Base-by-base conservation (phyloP, 768 basidiomycete genomes). In the Ephemerocybe angulata region DNA sequence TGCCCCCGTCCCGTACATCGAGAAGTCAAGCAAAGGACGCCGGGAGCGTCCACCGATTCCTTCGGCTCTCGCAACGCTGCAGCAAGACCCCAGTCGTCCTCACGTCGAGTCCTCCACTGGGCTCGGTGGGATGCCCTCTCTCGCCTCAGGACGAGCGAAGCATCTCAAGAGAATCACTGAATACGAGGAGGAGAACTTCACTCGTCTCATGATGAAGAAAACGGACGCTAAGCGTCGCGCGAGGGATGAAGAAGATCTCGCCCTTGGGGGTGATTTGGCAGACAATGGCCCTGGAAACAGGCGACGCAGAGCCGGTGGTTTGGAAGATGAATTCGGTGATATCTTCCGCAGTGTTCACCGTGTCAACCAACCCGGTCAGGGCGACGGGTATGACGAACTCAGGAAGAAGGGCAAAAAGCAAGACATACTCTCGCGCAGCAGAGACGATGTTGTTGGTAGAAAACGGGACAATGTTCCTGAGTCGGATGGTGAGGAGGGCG, bases 141-240 rank as follows among this genome's bases (percentile, higher is more conserved):
- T 85, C 12, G 67, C 74, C 10, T 84, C 85, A 21, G 79, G 79
- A 24, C 87, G 93, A 21, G 90, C 90, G 10, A 81, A 84, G 17
- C 88, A 94, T 63, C 78, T 98, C 52, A 81, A 84, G 60, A 81
- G 84, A 5, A 82, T 97, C 70, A 84, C 82, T 49, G 86, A 92
- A 58, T 98, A 91, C 68, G 96, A 98, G 72, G 93, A 96, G 67
- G 92, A 92, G 43, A 94, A 96, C 69, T 92, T 98, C 72, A 90
- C 89, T 33, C 86, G 96, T 42, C 63, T 98, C 51, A 78, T 95
- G 56, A 87, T 94, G 83, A 90, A 87, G 67, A 98, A 98, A 78
- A 86, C 84, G 63, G 93, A 96, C 42, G 79, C 82, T 15, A 82
- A 77, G 61, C 76, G 85, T 42, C 79, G 95, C 19, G 72, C 67